A percentile compares a stretch with the other conserved stretches of the same genome.
phyloP scores from a whole-genome alignment of 106 monocot species.

The Alisma plantagoaquatica region DNA sequence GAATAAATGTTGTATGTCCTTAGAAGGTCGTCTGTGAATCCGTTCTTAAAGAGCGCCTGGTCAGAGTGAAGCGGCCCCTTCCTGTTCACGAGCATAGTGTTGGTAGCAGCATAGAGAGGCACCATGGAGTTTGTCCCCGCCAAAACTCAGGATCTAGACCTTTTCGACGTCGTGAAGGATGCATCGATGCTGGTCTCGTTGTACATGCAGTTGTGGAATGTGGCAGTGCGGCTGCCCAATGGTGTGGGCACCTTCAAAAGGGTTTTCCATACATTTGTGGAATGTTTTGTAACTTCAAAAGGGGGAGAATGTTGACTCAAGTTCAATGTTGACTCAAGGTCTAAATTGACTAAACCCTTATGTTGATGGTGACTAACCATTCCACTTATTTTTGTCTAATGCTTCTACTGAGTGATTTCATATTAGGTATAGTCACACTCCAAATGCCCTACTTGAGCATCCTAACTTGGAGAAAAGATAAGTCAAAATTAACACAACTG shows the following conservation, averaged over 20 bases:
- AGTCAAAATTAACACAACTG: no score
- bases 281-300: no score
- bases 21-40: constrained; percentile 2
- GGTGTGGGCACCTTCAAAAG: constrained; percentile 25
- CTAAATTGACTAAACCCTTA: no score
- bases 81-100: constrained; percentile 1
- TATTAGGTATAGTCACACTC: no score
- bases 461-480: no score
- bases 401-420: no score
- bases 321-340: no score
- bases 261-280: no score
- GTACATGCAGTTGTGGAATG: constrained; percentile 21
- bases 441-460: no score
- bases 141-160: neutral
- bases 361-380: no score
- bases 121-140: constrained; percentile 11
- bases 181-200: constrained; percentile 27
- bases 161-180: constrained; percentile 4
- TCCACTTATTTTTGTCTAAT: no score
- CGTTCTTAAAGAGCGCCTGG: constrained; percentile 15
- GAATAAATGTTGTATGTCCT: neutral
- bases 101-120: constrained; percentile 7
- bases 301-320: no score
- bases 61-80: constrained; percentile 18
- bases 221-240: constrained; percentile 26